phyloP scores from a whole-genome alignment of 1,284 basidiomycete species.

The Ganoderma meredithae region DNA sequence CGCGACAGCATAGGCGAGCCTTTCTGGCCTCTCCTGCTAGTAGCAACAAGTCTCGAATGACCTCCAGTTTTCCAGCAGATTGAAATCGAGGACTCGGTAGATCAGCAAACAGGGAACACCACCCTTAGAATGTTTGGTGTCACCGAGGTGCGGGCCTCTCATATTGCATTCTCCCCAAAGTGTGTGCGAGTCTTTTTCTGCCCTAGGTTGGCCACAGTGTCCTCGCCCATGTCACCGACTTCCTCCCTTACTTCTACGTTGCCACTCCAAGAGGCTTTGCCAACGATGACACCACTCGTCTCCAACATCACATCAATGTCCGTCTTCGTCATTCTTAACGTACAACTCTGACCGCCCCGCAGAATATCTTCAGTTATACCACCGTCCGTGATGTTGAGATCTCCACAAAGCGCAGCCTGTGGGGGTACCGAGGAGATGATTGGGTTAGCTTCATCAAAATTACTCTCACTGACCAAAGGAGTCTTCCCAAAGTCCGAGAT shows the following conservation, averaged over 20 bases:
- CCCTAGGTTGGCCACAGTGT: constrained; percentile 87
- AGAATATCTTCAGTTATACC: constrained; percentile 44
- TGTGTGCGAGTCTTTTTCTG: constrained; percentile 6
- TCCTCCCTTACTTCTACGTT: constrained; percentile 92
- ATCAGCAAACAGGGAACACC: constrained; percentile 52
- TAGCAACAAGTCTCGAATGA: not conserved
- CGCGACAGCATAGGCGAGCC: constrained; percentile 67
- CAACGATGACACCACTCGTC: constrained; percentile 68
- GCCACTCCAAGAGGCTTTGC: constrained; percentile 85
- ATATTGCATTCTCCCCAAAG: not conserved
- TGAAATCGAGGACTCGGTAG: constrained; percentile 83
- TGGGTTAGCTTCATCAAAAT: constrained; percentile 85
- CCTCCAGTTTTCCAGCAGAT: constrained; percentile 89
- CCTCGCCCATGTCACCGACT: constrained; percentile 81
- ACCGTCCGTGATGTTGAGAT: constrained; percentile 67
- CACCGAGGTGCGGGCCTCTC: constrained; percentile 65
- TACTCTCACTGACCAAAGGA: constrained; percentile 74
- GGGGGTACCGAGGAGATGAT: constrained; percentile 89
- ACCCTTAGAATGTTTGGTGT: constrained; percentile 88
- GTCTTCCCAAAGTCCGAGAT: constrained; percentile 90
- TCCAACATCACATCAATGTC: constrained; percentile 83
- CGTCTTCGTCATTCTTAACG: constrained; percentile 37
- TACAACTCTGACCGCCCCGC: constrained; percentile 8
- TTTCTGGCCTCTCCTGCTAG: too few relatives aligned
- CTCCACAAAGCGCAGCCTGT: constrained; percentile 76